These are phyloP conservation scores for Dentipellis sp. DNA, from an alignment of 768 basidiomycete genomes.

Conservation along the genomic window DNA sequence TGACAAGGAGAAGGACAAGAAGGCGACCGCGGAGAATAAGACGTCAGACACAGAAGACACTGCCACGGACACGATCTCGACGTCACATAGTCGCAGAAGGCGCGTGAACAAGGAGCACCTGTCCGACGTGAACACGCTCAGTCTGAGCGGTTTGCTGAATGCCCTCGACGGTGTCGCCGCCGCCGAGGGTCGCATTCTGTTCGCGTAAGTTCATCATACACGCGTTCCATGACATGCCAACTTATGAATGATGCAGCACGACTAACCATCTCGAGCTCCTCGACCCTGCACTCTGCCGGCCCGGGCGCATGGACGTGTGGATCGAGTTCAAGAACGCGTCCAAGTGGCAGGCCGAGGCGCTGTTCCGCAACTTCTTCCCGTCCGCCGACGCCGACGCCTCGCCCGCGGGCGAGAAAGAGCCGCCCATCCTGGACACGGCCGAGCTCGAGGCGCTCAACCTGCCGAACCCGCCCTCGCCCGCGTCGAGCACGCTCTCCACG, in stretches of 20 bases:
- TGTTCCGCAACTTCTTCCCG: conserved; percentile 90
- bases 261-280: conserved; percentile 89
- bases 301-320: conserved; percentile 90
- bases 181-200: conserved; percentile 79
- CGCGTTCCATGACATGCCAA: neutral
- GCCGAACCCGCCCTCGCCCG: conserved; percentile 27
- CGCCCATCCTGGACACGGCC: conserved; percentile 22
- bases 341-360: conserved; percentile 75
- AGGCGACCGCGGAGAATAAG: conserved; percentile 22
- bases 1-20: conserved; percentile 35
- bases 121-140: conserved; percentile 75
- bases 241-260: conserved; percentile 36
- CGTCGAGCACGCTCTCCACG: conserved; percentile 36
- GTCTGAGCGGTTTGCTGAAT: conserved; percentile 73
- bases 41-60: conserved; percentile 27
- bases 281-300: conserved; percentile 85
- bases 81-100: conserved; percentile 28
- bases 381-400: conserved; percentile 44
- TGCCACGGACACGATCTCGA: conserved; percentile 23
- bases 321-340: conserved; percentile 85
- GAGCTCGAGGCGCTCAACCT: conserved; percentile 41
- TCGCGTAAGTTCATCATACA: conserved; percentile 54
- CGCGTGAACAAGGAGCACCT: conserved; percentile 46
- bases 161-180: conserved; percentile 83
- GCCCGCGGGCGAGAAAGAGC: neutral